These are phyloP conservation scores for Trichosporon inkin DNA, from an alignment of 1,284 basidiomycete species.

Conservation along the genomic window DNA sequence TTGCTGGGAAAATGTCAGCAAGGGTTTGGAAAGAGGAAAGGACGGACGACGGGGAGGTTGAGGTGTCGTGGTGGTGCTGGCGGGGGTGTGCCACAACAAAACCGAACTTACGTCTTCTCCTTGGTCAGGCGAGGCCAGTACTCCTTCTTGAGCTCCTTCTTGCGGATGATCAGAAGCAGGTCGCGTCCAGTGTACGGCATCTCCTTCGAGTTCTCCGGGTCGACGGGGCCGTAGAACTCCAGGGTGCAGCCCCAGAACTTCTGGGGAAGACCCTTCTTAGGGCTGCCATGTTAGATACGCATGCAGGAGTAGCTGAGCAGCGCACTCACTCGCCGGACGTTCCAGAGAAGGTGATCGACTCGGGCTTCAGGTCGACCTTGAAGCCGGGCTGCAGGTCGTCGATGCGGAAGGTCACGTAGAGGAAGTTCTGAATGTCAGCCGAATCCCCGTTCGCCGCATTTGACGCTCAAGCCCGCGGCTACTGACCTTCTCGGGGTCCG, in stretches of 20 bases:
- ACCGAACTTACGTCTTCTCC: constrained; percentile 62
- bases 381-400: constrained; percentile 69
- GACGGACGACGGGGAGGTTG: no score
- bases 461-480: not conserved
- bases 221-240: constrained; percentile 67
- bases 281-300: constrained; percentile 39
- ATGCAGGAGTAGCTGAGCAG: not conserved
- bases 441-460: not conserved
- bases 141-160: constrained; percentile 69
- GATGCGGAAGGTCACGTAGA: constrained; percentile 78
- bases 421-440: constrained; percentile 60
- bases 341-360: constrained; percentile 65
- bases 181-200: constrained; percentile 61
- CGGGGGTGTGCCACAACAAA: no score
- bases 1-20: constrained; percentile 44
- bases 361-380: constrained; percentile 62
- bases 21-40: not conserved
- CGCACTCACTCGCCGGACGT: constrained; percentile 63
- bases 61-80: no score
- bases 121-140: constrained; percentile 89
- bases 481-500: constrained; percentile 64
- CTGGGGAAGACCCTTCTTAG: constrained; percentile 56
- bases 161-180: constrained; percentile 65
- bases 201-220: constrained; percentile 67
- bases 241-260: constrained; percentile 68